phyloP scores from a whole-genome alignment of 495 filamentous ascomycete genomes.

The Xanthoparmelia taractica region DNA sequence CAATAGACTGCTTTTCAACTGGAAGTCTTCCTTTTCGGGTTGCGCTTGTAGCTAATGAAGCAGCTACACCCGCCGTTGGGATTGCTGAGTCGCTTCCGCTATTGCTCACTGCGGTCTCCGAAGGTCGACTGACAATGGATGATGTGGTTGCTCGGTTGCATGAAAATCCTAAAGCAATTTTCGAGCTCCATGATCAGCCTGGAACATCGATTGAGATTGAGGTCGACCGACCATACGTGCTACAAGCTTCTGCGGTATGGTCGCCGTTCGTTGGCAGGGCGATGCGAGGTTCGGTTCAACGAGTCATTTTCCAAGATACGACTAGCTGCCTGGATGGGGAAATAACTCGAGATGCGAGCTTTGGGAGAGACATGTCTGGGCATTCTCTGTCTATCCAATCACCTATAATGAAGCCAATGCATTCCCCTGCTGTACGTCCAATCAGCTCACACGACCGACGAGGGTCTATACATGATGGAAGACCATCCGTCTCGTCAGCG shows the following conservation, averaged over 20 bases:
- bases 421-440: slow-evolving; percentile 29
- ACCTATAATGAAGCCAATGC: slow-evolving; percentile 45
- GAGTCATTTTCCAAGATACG: slow-evolving; percentile 69
- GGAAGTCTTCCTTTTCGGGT: slow-evolving; percentile 78
- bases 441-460: slow-evolving; percentile 44
- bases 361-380: slow-evolving; percentile 70
- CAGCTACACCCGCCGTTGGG: slow-evolving; percentile 52
- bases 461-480: slow-evolving; percentile 17
- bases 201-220: slow-evolving; percentile 70
- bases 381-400: slow-evolving; percentile 48
- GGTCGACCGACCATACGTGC: slow-evolving; percentile 57
- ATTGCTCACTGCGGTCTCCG: slow-evolving; percentile 68
- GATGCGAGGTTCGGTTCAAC: slow-evolving; percentile 65
- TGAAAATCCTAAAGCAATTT: slow-evolving; percentile 77
- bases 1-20: slow-evolving; percentile 77
- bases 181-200: slow-evolving; percentile 76
- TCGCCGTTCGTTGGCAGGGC: slow-evolving; percentile 67
- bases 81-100: slow-evolving; percentile 72
- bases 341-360: slow-evolving; percentile 45
- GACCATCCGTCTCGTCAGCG: neutral
- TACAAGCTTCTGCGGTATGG: slow-evolving; percentile 51
- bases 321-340: slow-evolving; percentile 72
- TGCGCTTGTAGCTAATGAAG: slow-evolving; percentile 50
- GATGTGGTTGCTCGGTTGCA: slow-evolving; percentile 65
- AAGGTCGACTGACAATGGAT: slow-evolving; percentile 66